Evolutionary conservation across 2,329 filamentous ascomycete species (phyloP), one percentile per base, ranked within the genome.

Genomic region (Aspergillus nomiae): DNA sequence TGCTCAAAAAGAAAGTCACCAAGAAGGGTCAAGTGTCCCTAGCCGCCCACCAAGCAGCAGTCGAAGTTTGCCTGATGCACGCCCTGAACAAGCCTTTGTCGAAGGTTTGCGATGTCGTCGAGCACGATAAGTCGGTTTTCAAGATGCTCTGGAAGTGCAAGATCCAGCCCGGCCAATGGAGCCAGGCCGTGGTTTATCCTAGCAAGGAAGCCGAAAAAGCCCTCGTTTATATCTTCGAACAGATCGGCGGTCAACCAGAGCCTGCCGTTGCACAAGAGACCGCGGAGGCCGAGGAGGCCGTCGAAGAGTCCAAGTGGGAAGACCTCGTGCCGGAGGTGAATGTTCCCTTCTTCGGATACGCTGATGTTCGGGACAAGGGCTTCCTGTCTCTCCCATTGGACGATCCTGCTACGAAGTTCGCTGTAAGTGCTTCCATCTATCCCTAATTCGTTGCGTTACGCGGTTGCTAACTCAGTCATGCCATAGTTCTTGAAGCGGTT

Each of bases 401-500:
- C 21, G 85, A 92, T 68, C 77, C 82, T 1, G 76, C 81, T 46
- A 74, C 91, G 67, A 92, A 91, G 74, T 94, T 95, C 81, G 87
- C 88, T 62, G 92, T 95, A 85, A 67, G 89, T 84, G 64, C 11
- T 55, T 10, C 50, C 38, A 11, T 3, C 21, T 55, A 61, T 51
- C 51, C 16, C 16, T 32, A 6, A 4, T 34, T n/a, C 34, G 28
- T 21, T 51, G 28, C 10, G 3, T n/a, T 6, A 21, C 30, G 71
- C 95, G 95, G 80, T 56, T 28, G 11, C 65, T 66, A 67, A 67
- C 53, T 34, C 28, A 41, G 7, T n/a, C 19, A 36, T 26, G 36
- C 19, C 34, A 30, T 69, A 97, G 94, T 84, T 95, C 67, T 81
- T 89, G 71, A 96, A 97, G 80, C 89, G 92, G 63, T 81, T 93